Base-by-base conservation (phyloP, 768 basidiomycete species). In the Dioszegia aurantiaca region DNA sequence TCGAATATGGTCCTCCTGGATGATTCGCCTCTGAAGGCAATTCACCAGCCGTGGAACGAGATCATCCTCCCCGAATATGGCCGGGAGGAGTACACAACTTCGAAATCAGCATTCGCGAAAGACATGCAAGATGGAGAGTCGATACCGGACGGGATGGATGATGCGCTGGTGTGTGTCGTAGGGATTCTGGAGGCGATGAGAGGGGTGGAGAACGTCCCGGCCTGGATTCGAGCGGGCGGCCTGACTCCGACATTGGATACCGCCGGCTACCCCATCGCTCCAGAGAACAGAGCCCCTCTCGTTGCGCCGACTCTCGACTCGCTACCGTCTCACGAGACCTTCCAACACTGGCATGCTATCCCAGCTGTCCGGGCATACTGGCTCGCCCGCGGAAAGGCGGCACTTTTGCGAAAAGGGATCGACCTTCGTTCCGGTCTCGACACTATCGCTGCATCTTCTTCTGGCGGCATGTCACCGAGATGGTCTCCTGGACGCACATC, bases 1-100 rank as follows among this genome's bases (percentile, higher is more conserved):
- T 48, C 52, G 19, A 69, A 60, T 23, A 67, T 62, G 10, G 39
- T 77, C 14, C 60, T 77, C 1, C 45, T 77, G 4, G 75, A 77
- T 49, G 75, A 77, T 53, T 73, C 73, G 11, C 67, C 70, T 1
- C 53, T 69, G 10, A 77, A 77, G 57, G 68, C 67, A 2, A 57
- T 73, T 8, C 54, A 60, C 36, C 73, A 77, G 42, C 75, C 75
- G 5, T 77, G 69, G 68, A 72, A 70, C 41, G 72, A 77, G 60
- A 53, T 77, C 24, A 63, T 73, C 5, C 68, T 77, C 14, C 68
- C 75, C 9, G 68, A 71, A 49, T 77, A 64, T 46, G 68, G 66
- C 16, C 58, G 61, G 41, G 31, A 54, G 36, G 63, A 56, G 36
- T 53, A 66, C 45, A 33, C 45, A 8, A 31, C 59, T 10, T 53